Base-by-base conservation (phyloP, 352 stramenopile genomes). In the Blastocystis sp. region DNA sequence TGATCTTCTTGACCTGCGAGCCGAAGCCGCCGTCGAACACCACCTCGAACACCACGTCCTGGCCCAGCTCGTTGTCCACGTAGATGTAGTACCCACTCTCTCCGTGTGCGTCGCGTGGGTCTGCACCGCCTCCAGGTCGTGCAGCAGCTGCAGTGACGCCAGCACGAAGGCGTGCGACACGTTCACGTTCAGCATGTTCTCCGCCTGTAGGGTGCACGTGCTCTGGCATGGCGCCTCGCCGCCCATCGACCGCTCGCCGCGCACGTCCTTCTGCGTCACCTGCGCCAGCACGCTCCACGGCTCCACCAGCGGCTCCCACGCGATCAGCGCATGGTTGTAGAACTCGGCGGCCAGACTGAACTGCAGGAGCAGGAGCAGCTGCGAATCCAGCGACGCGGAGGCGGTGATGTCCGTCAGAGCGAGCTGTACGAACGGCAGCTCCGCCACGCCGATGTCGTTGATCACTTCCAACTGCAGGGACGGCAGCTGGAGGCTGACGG, bases 291-390 rank as follows among this genome's bases (percentile, higher is more conserved):
- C 7, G 65, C 71, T 56, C 77, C 77, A 87, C 40, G 77, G 77
- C 48, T 87, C 77, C 43, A 87, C n/a, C 14, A 87, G 65, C 23
- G 77, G 77, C 28, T 87, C 77, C 77, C 77, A 87, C 19, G 52
- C 62, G 41, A 77, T 59, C 38, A 38, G 65, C 10, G 23, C 28
- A 7, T 76, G 59, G n/a, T 87, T 87, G 21, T 87, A 87, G 28
- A 77, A 87, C 10, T 87, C 77, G 9, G 23, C 52, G 21, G 34
- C 11, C 23, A 87, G 19, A 19, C 23, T 40, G 7, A 77, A 78
- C 11, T 19, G 40, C 34, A 77, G 23, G 9, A 87, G n/a, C 21
- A 78, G 38, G 5, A 87, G 52, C 2, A 87, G 23, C 34, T 87
- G 62, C 7, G 69, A 10, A 19, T 61, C 45, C 7, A 87, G 19